Percentiles rank a stretch among this genome's conserved stretches.
Evolutionary conservation across 257 asterid genomes (phyloP).

Genomic region (Solanum neorickii): DNA sequence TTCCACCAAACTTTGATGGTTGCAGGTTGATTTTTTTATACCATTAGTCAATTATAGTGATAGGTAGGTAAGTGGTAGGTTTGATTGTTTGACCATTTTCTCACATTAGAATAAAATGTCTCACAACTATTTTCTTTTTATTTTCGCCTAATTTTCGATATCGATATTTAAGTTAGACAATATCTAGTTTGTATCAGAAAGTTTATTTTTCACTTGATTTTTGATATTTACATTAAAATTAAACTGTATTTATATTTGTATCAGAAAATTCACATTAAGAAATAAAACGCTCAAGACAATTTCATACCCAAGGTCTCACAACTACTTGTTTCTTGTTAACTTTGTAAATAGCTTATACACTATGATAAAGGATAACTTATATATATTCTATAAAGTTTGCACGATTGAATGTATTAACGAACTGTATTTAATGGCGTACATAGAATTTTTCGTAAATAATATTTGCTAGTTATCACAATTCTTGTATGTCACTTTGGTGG

Average conservation of each 20-base stretch:
- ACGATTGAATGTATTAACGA: too few relatives aligned
- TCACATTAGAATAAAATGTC: not conserved
- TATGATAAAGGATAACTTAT: too few relatives aligned
- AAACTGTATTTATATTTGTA: fast-evolving
- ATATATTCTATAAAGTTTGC: too few relatives aligned
- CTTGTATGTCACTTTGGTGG: too few relatives aligned
- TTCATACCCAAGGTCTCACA: not conserved
- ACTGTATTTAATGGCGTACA: too few relatives aligned
- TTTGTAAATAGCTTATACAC: too few relatives aligned
- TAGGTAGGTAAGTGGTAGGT: not conserved
- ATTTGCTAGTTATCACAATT: too few relatives aligned
- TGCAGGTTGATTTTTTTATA: not conserved
- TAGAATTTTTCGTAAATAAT: too few relatives aligned
- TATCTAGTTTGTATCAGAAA: fast-evolving
- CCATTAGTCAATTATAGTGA: not conserved
- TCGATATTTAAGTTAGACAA: fast-evolving
- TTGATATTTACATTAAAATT: fast-evolving
- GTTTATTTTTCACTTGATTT: too few relatives aligned
- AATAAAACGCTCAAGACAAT: too few relatives aligned
- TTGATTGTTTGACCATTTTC: not conserved
- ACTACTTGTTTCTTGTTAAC: not conserved
- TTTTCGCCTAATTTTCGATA: too few relatives aligned
- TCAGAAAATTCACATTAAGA: too few relatives aligned
- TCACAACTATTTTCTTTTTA: not conserved
- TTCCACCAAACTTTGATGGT: not conserved